Conservation (phyloP, 2,329 filamentous ascomycete species). For the Sporothrix mexicana region DNA sequence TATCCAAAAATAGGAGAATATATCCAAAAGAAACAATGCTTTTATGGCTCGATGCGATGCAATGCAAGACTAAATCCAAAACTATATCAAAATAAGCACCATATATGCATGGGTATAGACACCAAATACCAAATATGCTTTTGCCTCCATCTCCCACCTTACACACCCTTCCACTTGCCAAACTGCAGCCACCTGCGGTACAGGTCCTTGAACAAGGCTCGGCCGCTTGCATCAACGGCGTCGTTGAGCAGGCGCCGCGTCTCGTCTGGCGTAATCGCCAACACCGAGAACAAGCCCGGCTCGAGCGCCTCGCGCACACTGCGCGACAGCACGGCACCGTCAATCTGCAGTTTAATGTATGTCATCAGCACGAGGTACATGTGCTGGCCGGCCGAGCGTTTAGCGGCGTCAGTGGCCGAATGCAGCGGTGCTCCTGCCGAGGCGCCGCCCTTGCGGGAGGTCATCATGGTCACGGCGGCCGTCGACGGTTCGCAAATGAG, state of each 20-base stretch:
- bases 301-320: constrained; percentile 62
- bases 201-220: constrained; percentile 64
- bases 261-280: constrained; percentile 63
- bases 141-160: constrained; percentile 36
- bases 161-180: constrained; percentile 68
- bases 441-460: constrained; percentile 6
- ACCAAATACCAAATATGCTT: neutral
- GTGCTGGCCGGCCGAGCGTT: constrained; percentile 64
- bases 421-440: constrained; percentile 50
- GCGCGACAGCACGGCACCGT: constrained; percentile 53
- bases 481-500: constrained; percentile 60
- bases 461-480: constrained; percentile 54
- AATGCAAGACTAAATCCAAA: neutral
- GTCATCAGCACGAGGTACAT: constrained; percentile 66
- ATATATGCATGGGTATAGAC: no score
- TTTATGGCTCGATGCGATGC: constrained; percentile 5
- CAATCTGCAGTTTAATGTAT: constrained; percentile 67
- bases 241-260: constrained; percentile 64
- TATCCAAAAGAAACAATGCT: constrained; percentile 3
- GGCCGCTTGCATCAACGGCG: constrained; percentile 62
- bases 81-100: neutral
- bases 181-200: constrained; percentile 66
- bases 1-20: neutral
- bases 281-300: constrained; percentile 63
- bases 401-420: constrained; percentile 65